A percentile compares a stretch with the other conserved stretches of the same genome.
phyloP scores from a whole-genome alignment of 495 filamentous ascomycete species.

The Bathelium albidoporum region DNA sequence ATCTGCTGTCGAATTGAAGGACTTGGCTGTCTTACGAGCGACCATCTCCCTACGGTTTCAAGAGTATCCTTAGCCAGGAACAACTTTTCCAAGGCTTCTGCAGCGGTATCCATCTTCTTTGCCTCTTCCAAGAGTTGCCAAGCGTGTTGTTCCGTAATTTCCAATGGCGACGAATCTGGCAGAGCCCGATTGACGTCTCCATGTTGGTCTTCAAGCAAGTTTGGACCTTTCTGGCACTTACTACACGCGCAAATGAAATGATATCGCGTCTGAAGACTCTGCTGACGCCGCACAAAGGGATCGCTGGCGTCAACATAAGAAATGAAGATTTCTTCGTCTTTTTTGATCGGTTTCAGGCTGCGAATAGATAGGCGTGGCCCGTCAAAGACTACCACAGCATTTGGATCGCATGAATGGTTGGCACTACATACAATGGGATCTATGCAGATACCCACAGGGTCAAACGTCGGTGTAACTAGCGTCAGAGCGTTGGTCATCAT shows the following conservation, averaged over 20 bases:
- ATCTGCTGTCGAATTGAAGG: constrained; percentile 23
- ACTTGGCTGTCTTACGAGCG: constrained; percentile 22
- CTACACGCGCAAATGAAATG: constrained; percentile 57
- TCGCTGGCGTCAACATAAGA: constrained; percentile 57
- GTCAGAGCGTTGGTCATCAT: constrained; percentile 50
- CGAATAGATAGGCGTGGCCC: constrained; percentile 34
- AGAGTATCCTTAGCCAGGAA: background rate
- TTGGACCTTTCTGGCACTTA: constrained; percentile 37
- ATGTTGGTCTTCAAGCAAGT: constrained; percentile 20
- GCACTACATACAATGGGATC: constrained; percentile 47
- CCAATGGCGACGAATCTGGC: background rate
- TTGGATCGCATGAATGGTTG: constrained; percentile 66
- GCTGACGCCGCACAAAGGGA: constrained; percentile 37
- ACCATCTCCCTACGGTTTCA: constrained; percentile 14
- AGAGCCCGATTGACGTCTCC: constrained; percentile 2
- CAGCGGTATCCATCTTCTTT: background rate
- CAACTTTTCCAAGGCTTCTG: constrained; percentile 6
- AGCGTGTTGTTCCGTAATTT: background rate
- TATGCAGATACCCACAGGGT: constrained; percentile 52
- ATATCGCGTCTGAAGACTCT: constrained; percentile 46
- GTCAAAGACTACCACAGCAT: constrained; percentile 54
- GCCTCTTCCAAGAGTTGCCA: background rate
- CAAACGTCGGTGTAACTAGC: constrained; percentile 46
- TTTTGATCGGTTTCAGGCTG: constrained; percentile 36
- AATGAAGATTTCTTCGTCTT: constrained; percentile 54